Base-by-base conservation (phyloP, 2,329 filamentous ascomycete species). In the Chrysoporthe deuterocubensis region DNA sequence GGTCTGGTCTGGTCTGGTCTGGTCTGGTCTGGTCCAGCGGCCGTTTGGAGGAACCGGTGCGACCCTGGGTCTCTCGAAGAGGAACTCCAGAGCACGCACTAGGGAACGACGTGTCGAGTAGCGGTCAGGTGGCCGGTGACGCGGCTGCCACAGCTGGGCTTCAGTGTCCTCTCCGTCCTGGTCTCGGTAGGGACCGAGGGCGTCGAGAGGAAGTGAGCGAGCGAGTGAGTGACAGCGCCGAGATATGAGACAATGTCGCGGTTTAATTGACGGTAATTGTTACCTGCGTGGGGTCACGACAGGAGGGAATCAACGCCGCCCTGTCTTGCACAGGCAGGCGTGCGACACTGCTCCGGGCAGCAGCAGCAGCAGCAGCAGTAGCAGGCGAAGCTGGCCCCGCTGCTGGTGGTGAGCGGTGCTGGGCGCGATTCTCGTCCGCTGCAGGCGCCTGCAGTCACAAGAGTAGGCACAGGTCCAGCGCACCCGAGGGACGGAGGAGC, bases 371-470 rank as follows among this genome's bases (percentile, higher is more conserved):
- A 26, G 26, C 26, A 26, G 26, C 26, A 26, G 26, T 26, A 26
- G 26, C 40, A 43, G 58, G 40, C 26, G 42, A 61, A 21, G 59
- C 37, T 43, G 59, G 26, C 59, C 16, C 9, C 59, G 26, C 59
- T 48, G 56, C 26, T 66, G 64, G 54, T 42, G 64, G n/a, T 52
- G 44, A n/a, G 26, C 21, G 8, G 46, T 40, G 26, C 44, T 52
- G 26, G 44, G 46, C 42, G 61, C 37, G 42, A 50, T 16, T 64
- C 40, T 61, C 21, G 58, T 43, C 13, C 40, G 58, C 64, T 69
- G 67, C 67, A 69, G 64, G 62, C n/a, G n/a, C 61, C 56, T 67
- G 68, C 57, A 61, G 67, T 57, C 50, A 56, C 21, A 58, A 11
- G 43, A 40, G 40, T 21, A 44, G 46, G 43, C n/a, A 52, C 42